Evolutionary conservation across 192 early-diverging fungal genomes (phyloP).

Genomic region (Gonapodya prolifera): DNA sequence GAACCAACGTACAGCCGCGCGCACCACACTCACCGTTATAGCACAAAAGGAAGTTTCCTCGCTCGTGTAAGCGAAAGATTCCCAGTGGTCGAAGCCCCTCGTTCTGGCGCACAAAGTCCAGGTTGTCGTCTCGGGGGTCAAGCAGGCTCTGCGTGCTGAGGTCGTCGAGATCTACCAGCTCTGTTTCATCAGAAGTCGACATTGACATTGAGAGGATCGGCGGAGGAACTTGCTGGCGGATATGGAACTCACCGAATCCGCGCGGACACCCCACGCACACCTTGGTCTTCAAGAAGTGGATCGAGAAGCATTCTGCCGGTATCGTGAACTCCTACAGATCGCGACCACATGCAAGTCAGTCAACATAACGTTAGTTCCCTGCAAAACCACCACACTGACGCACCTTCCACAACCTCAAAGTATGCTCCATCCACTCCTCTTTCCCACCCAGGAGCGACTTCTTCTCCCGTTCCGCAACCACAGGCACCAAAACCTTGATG

Average conservation of each 20-base stretch:
- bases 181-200: too few species aligned
- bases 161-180: conserved; percentile 76
- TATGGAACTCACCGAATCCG: too few species aligned
- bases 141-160: conserved; percentile 71
- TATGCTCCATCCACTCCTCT: conserved; percentile 23
- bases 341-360: not conserved
- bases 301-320: conserved; percentile 71
- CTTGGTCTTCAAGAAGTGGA: conserved; percentile 73
- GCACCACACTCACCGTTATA: conserved; percentile 79
- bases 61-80: conserved; percentile 62
- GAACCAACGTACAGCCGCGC: too few species aligned
- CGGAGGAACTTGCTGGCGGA: too few species aligned
- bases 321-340: conserved; percentile 87
- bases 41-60: conserved; percentile 76
- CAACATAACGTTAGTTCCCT: conserved; percentile 13
- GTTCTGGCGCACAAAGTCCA: conserved; percentile 65
- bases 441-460: not conserved
- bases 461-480: not conserved
- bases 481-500: conserved; percentile 64
- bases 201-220: too few species aligned
- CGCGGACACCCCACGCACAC: conserved; percentile 83
- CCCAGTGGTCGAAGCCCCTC: conserved; percentile 71
- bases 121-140: conserved; percentile 63
- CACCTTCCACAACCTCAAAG: conserved; percentile 46
- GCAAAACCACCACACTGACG: conserved; percentile 18